Conservation (phyloP, 176 grass and related monocot species). For the Saccharum officinarum region DNA sequence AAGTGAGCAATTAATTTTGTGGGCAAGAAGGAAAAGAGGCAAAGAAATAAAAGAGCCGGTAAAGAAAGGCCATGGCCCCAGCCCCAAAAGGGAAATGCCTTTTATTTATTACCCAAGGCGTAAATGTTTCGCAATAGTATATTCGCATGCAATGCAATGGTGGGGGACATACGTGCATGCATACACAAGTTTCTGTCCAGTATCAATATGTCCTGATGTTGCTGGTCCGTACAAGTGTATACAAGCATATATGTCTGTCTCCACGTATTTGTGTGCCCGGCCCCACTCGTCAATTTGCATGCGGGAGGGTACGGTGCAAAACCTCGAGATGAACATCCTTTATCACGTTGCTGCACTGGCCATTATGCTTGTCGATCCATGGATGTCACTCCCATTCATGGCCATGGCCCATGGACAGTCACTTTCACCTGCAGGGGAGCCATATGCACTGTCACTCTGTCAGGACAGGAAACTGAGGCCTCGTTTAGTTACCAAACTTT, state of each 20-base stretch:
- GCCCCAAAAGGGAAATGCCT: conserved; percentile 8
- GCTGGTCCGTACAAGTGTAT: not conserved
- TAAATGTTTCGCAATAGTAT: not conserved
- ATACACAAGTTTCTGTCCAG: conserved; percentile 15
- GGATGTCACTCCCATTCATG: not conserved
- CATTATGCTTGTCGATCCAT: conserved; percentile 20
- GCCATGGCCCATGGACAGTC: not conserved
- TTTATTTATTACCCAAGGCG: conserved; percentile 36
- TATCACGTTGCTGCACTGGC: not conserved
- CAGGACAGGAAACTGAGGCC: not conserved
- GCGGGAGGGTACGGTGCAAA: not conserved
- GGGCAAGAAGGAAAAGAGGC: not conserved
- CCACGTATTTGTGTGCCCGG: too few species aligned
- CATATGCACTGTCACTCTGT: not conserved
- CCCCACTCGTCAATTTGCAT: conserved; percentile 7
- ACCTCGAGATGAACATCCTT: conserved; percentile 28
- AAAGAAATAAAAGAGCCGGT: not conserved
- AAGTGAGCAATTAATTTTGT: not conserved
- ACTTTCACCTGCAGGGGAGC: not conserved
- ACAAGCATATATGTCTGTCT: too few species aligned
- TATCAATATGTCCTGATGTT: not conserved
- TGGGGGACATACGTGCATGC: conserved; percentile 30
- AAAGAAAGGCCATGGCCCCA: not conserved
- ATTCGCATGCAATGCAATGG: not conserved
- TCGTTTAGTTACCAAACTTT: too few species aligned